Evolutionary conservation across 345 rosid genomes (phyloP).

Genomic region (Psidium friedrichsthalianum): DNA sequence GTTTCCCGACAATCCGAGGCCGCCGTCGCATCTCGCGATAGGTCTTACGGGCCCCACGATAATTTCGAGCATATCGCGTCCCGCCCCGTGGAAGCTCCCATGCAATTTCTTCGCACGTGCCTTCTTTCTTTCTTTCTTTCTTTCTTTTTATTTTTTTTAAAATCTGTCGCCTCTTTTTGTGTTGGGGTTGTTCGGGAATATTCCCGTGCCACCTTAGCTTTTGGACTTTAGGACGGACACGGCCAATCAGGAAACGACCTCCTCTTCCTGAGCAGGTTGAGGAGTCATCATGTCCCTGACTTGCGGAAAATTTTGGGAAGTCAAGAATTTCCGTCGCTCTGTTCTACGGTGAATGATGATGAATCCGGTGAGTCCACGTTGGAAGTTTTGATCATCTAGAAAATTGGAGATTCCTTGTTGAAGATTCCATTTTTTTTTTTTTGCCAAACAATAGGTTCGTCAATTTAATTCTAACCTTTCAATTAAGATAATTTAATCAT

Average conservation of each 20-base stretch:
- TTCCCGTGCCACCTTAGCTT: neutral
- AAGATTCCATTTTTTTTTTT: neutral
- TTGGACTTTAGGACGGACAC: neutral
- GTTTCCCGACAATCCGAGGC: neutral
- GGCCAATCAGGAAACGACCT: neutral
- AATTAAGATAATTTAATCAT: too few species aligned
- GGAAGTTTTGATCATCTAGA: neutral
- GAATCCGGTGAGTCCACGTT: neutral
- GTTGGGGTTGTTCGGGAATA: neutral
- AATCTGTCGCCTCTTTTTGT: rapidly evolving
- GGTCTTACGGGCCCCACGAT: neutral
- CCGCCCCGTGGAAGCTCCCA: neutral
- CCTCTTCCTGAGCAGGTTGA: neutral
- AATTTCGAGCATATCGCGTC: neutral
- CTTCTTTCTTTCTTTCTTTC: neutral
- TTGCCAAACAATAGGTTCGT: too few species aligned
- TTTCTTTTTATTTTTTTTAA: too few species aligned
- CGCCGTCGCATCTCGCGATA: neutral
- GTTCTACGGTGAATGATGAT: neutral
- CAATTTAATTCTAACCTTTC: too few species aligned
- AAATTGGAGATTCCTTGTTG: neutral
- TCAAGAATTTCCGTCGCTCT: too few species aligned
- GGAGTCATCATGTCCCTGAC: neutral
- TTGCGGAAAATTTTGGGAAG: neutral
- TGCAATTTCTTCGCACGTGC: neutral